These are phyloP conservation scores for Curvularia sp. DNA, from an alignment of 2,329 filamentous ascomycete species.

Conservation along the genomic window DNA sequence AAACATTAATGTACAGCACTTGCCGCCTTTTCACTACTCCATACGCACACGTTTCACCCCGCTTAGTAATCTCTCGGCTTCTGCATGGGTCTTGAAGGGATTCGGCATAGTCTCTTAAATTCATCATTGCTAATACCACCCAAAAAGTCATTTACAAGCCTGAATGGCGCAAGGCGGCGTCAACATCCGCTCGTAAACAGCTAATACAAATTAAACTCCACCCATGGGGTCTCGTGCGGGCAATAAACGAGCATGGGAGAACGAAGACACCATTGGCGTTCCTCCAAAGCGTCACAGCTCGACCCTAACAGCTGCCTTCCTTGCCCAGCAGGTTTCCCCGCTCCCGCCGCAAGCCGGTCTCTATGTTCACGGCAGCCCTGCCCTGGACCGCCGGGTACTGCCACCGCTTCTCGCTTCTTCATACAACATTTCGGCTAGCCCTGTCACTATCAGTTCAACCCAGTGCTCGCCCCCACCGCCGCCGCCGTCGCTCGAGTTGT, in stretches of 20 bases:
- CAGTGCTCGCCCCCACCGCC: slow-evolving; percentile 16
- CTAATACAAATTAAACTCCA: slow-evolving; percentile 22
- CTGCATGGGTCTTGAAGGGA: slow-evolving; percentile 15
- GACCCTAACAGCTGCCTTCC: slow-evolving; percentile 16
- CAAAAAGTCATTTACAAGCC: slow-evolving; percentile 11
- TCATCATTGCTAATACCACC: slow-evolving; percentile 23
- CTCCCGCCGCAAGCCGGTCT: slow-evolving; percentile 40
- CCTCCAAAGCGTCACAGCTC: slow-evolving; percentile 29
- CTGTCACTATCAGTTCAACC: slow-evolving; percentile 15
- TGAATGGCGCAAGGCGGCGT: slow-evolving; percentile 38
- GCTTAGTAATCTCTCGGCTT: slow-evolving; percentile 36
- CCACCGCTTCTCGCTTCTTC: slow-evolving; percentile 34
- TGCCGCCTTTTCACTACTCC: slow-evolving; percentile 23
- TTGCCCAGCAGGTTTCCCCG: slow-evolving; percentile 29
- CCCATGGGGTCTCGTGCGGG: slow-evolving; percentile 40
- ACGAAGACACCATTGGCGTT: slow-evolving; percentile 26
- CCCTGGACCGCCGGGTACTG: slow-evolving; percentile 31
- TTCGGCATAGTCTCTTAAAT: slow-evolving; percentile 17
- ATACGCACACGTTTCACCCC: slow-evolving; percentile 1
- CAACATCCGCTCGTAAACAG: slow-evolving; percentile 23
- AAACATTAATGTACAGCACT: slow-evolving; percentile 20
- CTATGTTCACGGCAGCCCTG: slow-evolving; percentile 30
- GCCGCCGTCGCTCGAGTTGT: slow-evolving; percentile 12
- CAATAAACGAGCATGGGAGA: slow-evolving; percentile 46
- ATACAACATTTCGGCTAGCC: slow-evolving; percentile 25